Evolutionary conservation across 1,284 basidiomycete genomes (phyloP), one percentile per base, ranked within the genome.

Genomic region (Irpex lacteus): DNA sequence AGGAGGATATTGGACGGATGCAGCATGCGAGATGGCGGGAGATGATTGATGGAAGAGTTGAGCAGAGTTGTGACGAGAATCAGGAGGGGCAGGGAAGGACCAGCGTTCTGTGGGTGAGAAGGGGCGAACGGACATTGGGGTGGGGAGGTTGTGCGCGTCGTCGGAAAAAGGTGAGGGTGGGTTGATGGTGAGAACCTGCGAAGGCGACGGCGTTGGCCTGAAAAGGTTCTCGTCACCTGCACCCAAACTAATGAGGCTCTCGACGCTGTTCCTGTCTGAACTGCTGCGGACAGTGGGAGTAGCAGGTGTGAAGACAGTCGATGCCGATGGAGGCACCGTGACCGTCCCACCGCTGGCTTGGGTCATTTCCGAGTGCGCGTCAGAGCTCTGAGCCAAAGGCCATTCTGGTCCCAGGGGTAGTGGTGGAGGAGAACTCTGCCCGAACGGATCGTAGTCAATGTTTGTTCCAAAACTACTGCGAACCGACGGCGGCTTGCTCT

Each of bases 71-170:
- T 36, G 50, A 4, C 21, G 36, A 11, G 58, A 59, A 5, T 6
- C 21, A 18, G 13, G 72, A 70, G 34, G 68, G 36, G 65, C 69
- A 7, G 88, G 88, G 77, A 90, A 90, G 4, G 84, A 73, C 74
- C 87, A 89, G 1, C 82, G 80, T 69, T 90, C 88, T 6, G 83
- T 82, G 15, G 85, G 83, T 0, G 86, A 85, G 76, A 87, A 89
- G 0, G 86, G 87, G 37, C 84, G 81, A 9, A 87, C 86, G 47
- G 80, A 85, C 79, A 88, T 85, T 9, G 85, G 83, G 1, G 83
- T 63, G 1, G 32, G 57, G 19, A 21, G 32, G 47, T 11, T 19
- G 50, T 59, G 37, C 36, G 6, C 5, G 58, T n/a, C 18, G 52
- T 60, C 40, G 21, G n/a, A 18, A 15, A 4, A 6, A 5, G 54